Conservation (phyloP, 179 eudicot species). For the Drosera spatulata region DNA sequence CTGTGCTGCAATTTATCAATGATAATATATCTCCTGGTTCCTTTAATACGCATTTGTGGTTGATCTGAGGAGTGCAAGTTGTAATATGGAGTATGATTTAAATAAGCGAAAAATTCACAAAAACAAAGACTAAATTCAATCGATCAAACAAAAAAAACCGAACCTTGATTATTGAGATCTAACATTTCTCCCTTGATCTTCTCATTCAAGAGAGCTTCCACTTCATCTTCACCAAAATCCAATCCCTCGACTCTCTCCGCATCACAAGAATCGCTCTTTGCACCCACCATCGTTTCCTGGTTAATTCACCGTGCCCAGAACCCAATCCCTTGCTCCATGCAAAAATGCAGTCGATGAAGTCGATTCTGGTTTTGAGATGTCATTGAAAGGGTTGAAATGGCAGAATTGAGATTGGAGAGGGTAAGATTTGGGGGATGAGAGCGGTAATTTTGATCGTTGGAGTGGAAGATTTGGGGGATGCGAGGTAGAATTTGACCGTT, state of each 20-base stretch:
- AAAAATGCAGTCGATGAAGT: neutral
- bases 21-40: too few relatives aligned
- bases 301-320: constrained; percentile 14
- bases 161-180: constrained; percentile 27
- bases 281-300: constrained; percentile 9
- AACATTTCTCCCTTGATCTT: constrained; percentile 44
- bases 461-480: constrained; percentile 9
- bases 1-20: too few relatives aligned
- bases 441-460: too few relatives aligned
- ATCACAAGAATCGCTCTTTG: neutral
- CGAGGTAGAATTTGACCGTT: constrained; percentile 6
- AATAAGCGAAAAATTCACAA: too few relatives aligned
- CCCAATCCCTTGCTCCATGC: constrained; percentile 21
- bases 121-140: neutral
- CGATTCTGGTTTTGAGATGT: constrained; percentile 35
- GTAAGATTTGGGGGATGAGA: constrained; percentile 3
- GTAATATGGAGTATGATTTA: too few relatives aligned
- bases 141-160: constrained; percentile 12
- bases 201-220: constrained; percentile 54
- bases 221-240: constrained; percentile 49
- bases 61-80: too few relatives aligned
- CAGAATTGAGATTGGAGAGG: too few relatives aligned
- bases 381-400: constrained; percentile 11
- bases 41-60: too few relatives aligned
- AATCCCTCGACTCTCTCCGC: constrained; percentile 28